Evolutionary conservation across 768 basidiomycete genomes (phyloP).

Genomic region (Amanita exitialis): DNA sequence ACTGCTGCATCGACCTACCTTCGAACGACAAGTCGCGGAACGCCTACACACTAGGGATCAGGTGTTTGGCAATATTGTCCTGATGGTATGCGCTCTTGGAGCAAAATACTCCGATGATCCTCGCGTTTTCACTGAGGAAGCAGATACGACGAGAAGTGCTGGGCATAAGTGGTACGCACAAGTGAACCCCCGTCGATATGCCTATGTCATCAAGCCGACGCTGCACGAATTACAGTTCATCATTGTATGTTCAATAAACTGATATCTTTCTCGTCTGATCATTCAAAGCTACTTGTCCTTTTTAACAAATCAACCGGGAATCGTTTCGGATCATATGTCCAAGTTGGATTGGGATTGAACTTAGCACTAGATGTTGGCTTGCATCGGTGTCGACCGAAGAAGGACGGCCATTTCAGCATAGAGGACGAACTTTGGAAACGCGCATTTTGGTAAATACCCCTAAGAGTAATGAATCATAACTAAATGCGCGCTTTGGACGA

Average conservation of each 20-base stretch:
- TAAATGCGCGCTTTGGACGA: no score
- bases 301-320: constrained; percentile 19
- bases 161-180: background rate
- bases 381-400: constrained; percentile 48
- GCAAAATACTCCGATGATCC: constrained; percentile 56
- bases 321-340: no score
- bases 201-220: no score
- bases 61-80: constrained; percentile 52
- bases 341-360: constrained; percentile 38
- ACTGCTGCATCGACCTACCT: constrained; percentile 62
- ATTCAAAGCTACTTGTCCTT: constrained; percentile 37
- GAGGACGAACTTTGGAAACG: constrained; percentile 74
- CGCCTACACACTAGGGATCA: constrained; percentile 41
- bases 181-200: no score
- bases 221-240: no score
- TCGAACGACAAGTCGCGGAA: constrained; percentile 43
- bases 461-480: no score
- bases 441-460: constrained; percentile 47
- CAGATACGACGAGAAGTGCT: constrained; percentile 15
- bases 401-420: constrained; percentile 22
- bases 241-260: background rate
- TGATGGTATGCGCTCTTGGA: constrained; percentile 59
- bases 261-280: background rate
- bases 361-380: constrained; percentile 72
- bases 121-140: constrained; percentile 34